A percentile compares a stretch with the other conserved stretches of the same genome.
Conservation (phyloP, 352 stramenopile species). For the Phytophthora citrophthora region DNA sequence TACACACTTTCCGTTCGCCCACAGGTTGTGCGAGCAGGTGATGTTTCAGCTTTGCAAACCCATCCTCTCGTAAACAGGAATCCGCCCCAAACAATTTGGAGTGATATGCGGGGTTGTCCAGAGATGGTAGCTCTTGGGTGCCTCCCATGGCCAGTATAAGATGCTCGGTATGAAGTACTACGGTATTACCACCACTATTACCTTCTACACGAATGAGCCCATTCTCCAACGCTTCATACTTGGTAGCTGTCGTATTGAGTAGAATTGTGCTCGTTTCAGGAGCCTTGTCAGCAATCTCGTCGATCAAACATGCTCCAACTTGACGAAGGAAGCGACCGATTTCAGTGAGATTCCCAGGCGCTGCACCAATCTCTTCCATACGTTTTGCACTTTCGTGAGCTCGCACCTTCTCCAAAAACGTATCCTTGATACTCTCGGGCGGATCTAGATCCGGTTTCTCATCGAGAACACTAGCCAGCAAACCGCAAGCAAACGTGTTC, state of each 20-base stretch:
- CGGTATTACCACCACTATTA: conserved; percentile 26
- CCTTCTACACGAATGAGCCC: conserved; percentile 62
- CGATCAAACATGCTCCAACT: conserved; percentile 50
- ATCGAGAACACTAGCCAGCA: conserved; percentile 78
- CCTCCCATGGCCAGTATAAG: conserved; percentile 77
- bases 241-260: conserved; percentile 54
- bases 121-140: conserved; percentile 47
- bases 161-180: conserved; percentile 64
- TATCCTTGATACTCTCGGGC: conserved; percentile 74
- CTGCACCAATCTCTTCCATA: conserved; percentile 60
- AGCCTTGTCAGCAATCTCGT: conserved; percentile 51
- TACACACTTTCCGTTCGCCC: conserved; percentile 70
- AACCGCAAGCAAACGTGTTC: conserved; percentile 82
- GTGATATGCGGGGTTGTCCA: conserved; percentile 46
- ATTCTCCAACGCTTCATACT: conserved; percentile 53
- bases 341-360: conserved; percentile 58
- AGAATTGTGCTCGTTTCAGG: conserved; percentile 51
- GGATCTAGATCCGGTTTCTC: conserved; percentile 80
- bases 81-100: conserved; percentile 78
- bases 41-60: conserved; percentile 57
- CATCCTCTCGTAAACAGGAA: conserved; percentile 64
- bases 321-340: conserved; percentile 71
- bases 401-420: conserved; percentile 67
- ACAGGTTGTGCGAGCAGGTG: conserved; percentile 36
- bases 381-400: conserved; percentile 60